Evolutionary conservation across 148 eudicot species (phyloP), one percentile per base, ranked within the genome.

Genomic region (Diospyros kaki): DNA sequence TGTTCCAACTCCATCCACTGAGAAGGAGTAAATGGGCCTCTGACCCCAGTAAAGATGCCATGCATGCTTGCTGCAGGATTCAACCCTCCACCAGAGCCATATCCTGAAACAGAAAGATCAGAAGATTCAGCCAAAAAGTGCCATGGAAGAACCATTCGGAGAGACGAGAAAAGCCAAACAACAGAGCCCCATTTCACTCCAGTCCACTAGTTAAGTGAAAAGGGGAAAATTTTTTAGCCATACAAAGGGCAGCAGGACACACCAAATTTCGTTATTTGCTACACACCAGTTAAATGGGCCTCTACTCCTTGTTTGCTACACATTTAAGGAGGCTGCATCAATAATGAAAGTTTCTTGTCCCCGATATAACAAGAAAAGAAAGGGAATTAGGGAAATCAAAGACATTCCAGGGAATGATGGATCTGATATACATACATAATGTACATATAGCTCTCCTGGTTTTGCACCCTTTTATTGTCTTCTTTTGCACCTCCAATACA

Each of bases 1-100:
- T 90, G 94, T 71, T 90, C 87, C 2, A 90, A 71, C 78, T 90
- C 91, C 86, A 88, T 84, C 89, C 88, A 90, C n/a, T 90, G 94
- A 66, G 91, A 86, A 41, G 88, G 84, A 65, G 94, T 88, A 41
- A 90, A 90, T 66, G 87, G 84, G 17, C 91, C 89, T 77, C 77
- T 82, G 0, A 82, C 72, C 58, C 87, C 89, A 56, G 74, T 4
- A 42, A 81, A 11, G n/a, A 83, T 64, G 69, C 84, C 86, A 70
- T 84, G 83, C 82, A 87, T 54, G 62, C 28, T 28, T 28, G 28
- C 28, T 28, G 28, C 28, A 28, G 28, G 28, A 73, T 73, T 85
- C 79, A 85, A 62, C 41, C 89, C 89, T 78, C 78, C 83, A 66
- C 78, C 83, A 66, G 76, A 80, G 28, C 75, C 81, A 86, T 84